Base-by-base conservation (phyloP, 768 basidiomycete species). In the Phlegmacium glaucopus region DNA sequence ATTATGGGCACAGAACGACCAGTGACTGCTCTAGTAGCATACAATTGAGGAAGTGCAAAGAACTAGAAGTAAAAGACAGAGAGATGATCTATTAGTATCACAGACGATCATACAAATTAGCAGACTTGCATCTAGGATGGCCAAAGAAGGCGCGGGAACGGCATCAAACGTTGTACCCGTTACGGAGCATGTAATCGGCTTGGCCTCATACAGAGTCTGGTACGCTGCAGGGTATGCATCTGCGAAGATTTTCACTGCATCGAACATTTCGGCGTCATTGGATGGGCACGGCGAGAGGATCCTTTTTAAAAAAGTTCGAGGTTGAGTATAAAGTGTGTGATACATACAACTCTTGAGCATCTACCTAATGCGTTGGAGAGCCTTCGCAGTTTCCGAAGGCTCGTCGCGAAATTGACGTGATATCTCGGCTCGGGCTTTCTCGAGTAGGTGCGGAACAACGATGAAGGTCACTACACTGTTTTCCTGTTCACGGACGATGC, bases 101-200 rank as follows among this genome's bases (percentile, higher is more conserved):
- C 13, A n/a, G 9, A 2, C 22, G 16, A 11, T 25, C 17, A 4
- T 6, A 3, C 7, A 27, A 39, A 6, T 15, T n/a, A 27, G 15
- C 10, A 42, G 6, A 42, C 41, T 1, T 34, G 47, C 50, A 11
- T 46, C 45, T 9, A 51, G 34, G 13, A 51, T 26, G 4, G 39
- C 40, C 12, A 37, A 34, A 25, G 41, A 29, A 22, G 50, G 50
- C 15, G 45, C 40, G 8, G 40, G 25, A 1, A 51, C 15, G n/a
- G 50, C 38, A 10, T 46, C 50, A 17, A 51, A 47, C 13, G 47
- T 45, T 22, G 44, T 47, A 11, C 50, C 50, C 12, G 38, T 46
- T 12, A 42, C 28, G 16, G 50, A 40, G 18, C 50, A 51, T 11
- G 45, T 47, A 11, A 51, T 29, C 9, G 30, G 13, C 30, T 46